Evolutionary conservation across 148 eudicot genomes (phyloP).

Genomic region (Suaeda aralocaspica): DNA sequence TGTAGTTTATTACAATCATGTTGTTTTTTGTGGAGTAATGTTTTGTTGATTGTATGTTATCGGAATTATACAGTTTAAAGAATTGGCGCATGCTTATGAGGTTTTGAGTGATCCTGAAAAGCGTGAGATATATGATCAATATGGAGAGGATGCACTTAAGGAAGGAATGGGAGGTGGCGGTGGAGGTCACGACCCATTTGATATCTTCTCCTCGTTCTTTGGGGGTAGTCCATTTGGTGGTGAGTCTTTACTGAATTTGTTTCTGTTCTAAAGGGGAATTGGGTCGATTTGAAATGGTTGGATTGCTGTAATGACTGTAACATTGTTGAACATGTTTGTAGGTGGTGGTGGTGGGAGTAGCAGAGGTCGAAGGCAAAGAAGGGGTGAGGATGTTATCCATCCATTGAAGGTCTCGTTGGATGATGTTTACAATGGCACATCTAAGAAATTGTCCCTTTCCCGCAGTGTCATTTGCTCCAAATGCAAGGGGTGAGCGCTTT

Average conservation of each 20-base stretch:
- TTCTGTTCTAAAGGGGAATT: neutral
- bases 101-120: conserved; percentile 64
- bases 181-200: conserved; percentile 53
- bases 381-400: conserved; percentile 65
- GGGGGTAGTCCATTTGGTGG: conserved; percentile 50
- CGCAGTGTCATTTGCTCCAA: conserved; percentile 50
- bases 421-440: conserved; percentile 52
- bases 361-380: conserved; percentile 60
- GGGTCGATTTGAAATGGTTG: too few species aligned
- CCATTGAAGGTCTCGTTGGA: conserved; percentile 65
- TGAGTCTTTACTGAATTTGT: neutral
- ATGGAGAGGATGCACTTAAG: conserved; percentile 75
- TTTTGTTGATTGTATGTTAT: neutral
- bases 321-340: conserved; percentile 5
- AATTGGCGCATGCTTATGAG: conserved; percentile 68
- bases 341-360: conserved; percentile 50
- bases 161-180: conserved; percentile 75
- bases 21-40: neutral
- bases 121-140: conserved; percentile 65
- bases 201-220: conserved; percentile 53
- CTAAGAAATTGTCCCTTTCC: conserved; percentile 58
- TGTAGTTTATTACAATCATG: neutral
- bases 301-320: neutral
- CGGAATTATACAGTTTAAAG: conserved; percentile 40
- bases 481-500: conserved; percentile 38